Conservation (phyloP, 345 rosid genomes). For the Mangifera indica region DNA sequence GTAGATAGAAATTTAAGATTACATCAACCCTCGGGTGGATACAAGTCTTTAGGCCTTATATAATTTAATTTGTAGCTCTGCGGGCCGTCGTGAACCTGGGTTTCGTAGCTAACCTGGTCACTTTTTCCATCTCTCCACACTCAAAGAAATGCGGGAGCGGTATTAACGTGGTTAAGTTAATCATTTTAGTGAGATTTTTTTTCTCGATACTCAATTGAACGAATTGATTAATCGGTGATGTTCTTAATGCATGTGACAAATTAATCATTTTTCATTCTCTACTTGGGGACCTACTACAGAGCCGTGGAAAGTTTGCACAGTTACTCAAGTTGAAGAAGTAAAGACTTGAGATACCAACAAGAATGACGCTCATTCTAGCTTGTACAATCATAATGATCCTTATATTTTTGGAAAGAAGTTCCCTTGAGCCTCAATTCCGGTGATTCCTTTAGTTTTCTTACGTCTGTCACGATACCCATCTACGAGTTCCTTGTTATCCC, state of each 20-base stretch:
- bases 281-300: no score
- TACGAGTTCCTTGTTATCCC: slow-evolving; percentile 39
- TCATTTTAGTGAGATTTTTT: neutral
- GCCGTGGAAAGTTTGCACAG: slow-evolving; percentile 36
- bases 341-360: slow-evolving; percentile 35
- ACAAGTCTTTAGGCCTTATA: no score
- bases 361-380: slow-evolving; percentile 38
- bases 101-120: neutral
- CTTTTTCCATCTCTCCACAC: no score
- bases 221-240: no score
- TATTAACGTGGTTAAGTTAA: no score
- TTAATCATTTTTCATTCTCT: neutral
- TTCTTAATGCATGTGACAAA: no score
- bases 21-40: no score
- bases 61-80: neutral
- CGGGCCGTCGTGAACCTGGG: neutral
- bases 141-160: no score
- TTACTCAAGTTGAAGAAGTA: slow-evolving; percentile 51
- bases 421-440: slow-evolving; percentile 34
- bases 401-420: slow-evolving; percentile 26
- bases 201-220: neutral
- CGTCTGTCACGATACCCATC: slow-evolving; percentile 33
- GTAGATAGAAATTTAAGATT: no score
- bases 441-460: slow-evolving; percentile 36
- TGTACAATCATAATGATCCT: slow-evolving; percentile 37